Evolutionary conservation across 257 asterid species (phyloP).

Genomic region (Solanum lignicaule): DNA sequence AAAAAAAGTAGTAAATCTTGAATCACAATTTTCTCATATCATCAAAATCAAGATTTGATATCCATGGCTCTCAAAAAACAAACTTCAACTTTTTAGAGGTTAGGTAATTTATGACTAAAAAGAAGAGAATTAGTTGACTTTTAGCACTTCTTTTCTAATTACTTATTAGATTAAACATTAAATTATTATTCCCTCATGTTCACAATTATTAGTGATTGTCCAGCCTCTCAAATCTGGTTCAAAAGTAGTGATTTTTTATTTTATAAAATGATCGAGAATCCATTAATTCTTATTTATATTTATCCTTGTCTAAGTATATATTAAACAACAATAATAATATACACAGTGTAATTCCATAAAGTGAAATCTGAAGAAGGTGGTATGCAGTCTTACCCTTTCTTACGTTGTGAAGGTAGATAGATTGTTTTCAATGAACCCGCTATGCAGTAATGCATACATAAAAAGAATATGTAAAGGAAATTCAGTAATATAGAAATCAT

Average conservation of each 20-base stretch:
- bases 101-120: neutral
- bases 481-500: neutral
- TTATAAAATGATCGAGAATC: neutral
- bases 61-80: neutral
- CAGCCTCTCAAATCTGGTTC: neutral
- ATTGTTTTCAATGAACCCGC: too few species aligned
- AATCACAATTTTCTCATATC: neutral
- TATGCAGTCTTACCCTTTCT: too few species aligned
- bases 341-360: too few species aligned
- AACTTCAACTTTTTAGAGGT: neutral
- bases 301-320: neutral
- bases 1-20: slow-evolving; percentile 6
- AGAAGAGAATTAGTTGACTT: slow-evolving; percentile 12
- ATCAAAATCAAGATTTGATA: slow-evolving; percentile 5
- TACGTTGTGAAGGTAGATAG: too few species aligned
- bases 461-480: too few species aligned
- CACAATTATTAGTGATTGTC: neutral
- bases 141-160: neutral
- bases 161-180: neutral
- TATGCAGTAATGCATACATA: too few species aligned
- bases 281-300: neutral
- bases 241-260: neutral
- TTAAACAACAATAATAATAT: neutral
- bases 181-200: neutral
- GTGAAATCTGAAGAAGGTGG: too few species aligned